Conservation (phyloP, 2,329 filamentous ascomycete genomes). For the Cucurbitaria berberidis region DNA sequence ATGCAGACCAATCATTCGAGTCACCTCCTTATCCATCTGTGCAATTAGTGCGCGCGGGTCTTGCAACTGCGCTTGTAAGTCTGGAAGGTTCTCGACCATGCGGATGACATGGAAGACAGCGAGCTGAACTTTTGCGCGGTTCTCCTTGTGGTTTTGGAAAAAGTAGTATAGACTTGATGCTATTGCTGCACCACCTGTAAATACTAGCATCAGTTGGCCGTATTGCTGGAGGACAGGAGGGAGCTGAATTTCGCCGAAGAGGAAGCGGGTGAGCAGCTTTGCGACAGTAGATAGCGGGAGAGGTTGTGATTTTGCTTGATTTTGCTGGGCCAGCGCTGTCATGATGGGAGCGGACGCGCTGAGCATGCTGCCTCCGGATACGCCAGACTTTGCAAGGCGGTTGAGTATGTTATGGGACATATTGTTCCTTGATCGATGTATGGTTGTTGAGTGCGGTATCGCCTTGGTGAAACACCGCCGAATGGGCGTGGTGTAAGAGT, state of each 20-base stretch:
- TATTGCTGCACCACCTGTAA: conserved; percentile 4
- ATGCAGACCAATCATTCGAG: conserved; percentile 7
- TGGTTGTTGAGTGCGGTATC: neutral
- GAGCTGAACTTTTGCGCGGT: conserved; percentile 20
- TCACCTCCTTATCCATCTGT: conserved; percentile 11
- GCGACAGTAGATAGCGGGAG: conserved; percentile 5
- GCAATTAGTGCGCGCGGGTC: conserved; percentile 5
- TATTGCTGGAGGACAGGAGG: conserved; percentile 7
- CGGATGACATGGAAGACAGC: conserved; percentile 22
- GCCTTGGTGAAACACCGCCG: neutral
- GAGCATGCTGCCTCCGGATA: neutral
- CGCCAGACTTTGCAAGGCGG: neutral
- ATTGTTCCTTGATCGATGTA: neutral
- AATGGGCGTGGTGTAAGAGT: neutral
- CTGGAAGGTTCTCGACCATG: conserved; percentile 8
- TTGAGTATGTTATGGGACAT: neutral
- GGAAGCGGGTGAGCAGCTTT: conserved; percentile 8
- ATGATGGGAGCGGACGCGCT: neutral
- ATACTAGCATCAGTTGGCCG: conserved; percentile 2
- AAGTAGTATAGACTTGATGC: conserved; percentile 7
- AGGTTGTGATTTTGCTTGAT: neutral
- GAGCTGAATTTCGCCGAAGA: conserved; percentile 9
- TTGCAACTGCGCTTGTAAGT: neutral
- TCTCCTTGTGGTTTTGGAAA: conserved; percentile 2
- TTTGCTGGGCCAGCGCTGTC: neutral